Evolutionary conservation across 805 yeast species (phyloP).

Genomic region (Kockiozyma suomiensis): DNA sequence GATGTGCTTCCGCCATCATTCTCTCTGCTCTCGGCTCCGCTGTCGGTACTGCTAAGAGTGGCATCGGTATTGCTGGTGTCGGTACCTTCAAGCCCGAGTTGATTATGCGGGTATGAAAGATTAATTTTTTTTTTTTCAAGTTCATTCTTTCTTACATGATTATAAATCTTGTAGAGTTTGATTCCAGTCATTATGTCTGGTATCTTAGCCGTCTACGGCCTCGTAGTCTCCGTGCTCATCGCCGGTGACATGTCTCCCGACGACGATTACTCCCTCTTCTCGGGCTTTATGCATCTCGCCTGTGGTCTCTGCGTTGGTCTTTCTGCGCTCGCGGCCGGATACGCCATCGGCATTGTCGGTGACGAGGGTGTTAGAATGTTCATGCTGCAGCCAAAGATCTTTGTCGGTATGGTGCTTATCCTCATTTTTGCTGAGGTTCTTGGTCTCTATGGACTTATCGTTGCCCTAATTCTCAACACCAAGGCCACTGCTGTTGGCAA

Average conservation of each 20-base stretch:
- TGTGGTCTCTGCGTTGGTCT: conserved; percentile 96
- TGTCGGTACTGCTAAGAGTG: conserved; percentile 96
- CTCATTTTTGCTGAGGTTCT: conserved; percentile 89
- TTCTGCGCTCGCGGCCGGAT: conserved; percentile 94
- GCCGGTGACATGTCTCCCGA: conserved; percentile 58
- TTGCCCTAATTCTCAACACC: conserved; percentile 95
- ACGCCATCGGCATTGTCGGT: conserved; percentile 92
- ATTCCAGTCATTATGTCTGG: conserved; percentile 99
- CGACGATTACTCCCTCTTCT: conserved; percentile 58
- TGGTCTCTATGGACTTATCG: conserved; percentile 97
- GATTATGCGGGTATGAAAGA: conserved; percentile 72
- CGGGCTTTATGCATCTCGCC: conserved; percentile 95
- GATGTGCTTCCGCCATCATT: conserved; percentile 95
- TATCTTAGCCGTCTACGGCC: conserved; percentile 93
- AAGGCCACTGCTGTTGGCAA: conserved; percentile 70
- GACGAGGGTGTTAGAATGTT: conserved; percentile 88
- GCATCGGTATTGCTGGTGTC: conserved; percentile 97
- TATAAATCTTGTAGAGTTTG: conserved; percentile 39
- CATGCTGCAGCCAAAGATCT: conserved; percentile 84
- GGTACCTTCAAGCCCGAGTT: conserved; percentile 97
- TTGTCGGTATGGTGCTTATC: conserved; percentile 87
- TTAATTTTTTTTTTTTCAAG: neutral
- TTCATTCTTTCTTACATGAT: neutral
- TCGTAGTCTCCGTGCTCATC: conserved; percentile 94
- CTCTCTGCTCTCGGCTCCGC: conserved; percentile 99